Percentiles rank a stretch among this genome's conserved stretches.
Evolutionary conservation across 306 rosid genomes (phyloP).

Genomic region (Psophocarpus tetragonolobus): DNA sequence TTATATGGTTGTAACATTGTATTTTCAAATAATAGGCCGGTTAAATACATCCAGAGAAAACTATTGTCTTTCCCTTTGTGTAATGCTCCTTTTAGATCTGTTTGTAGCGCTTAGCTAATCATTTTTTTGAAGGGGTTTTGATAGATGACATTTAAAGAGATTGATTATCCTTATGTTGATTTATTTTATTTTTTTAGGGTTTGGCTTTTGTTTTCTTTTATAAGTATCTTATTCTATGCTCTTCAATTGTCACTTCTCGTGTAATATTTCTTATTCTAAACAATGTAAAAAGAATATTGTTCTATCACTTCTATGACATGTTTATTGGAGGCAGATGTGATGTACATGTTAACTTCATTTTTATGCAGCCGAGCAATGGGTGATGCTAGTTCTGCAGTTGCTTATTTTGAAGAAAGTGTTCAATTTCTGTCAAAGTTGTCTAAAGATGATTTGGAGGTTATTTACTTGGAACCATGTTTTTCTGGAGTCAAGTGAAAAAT

Average conservation of each 20-base stretch:
- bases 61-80: neutral
- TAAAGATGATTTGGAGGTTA: conserved; percentile 76
- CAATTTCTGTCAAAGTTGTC: conserved; percentile 86
- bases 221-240: neutral
- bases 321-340: conserved; percentile 12
- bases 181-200: neutral
- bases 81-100: neutral
- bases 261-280: neutral
- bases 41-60: neutral
- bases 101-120: neutral
- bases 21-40: neutral
- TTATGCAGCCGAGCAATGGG: conserved; percentile 85
- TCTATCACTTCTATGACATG: neutral
- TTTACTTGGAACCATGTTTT: conserved; percentile 34
- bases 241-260: neutral
- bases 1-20: neutral
- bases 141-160: neutral
- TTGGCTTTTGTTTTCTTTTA: neutral
- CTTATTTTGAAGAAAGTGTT: conserved; percentile 85
- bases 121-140: neutral
- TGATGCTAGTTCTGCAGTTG: conserved; percentile 72
- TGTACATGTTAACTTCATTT: conserved; percentile 15
- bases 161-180: neutral
- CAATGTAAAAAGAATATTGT: neutral
- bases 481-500: neutral